These are phyloP conservation scores for Rhizophora mangle DNA, from an alignment of 345 rosid genomes.

Conservation along the genomic window DNA sequence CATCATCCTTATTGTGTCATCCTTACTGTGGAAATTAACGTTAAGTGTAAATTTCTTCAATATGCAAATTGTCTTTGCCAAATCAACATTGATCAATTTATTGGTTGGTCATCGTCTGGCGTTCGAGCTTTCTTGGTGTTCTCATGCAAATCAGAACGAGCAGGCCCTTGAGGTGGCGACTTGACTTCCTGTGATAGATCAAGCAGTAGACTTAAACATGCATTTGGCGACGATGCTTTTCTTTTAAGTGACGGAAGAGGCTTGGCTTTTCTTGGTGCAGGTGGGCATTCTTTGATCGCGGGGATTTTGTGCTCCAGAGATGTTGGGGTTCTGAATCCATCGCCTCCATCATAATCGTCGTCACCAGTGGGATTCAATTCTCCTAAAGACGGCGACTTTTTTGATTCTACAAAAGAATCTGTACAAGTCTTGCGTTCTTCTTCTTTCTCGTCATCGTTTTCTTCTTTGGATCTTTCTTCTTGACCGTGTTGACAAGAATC, in stretches of 20 bases:
- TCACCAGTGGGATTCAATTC: constrained; percentile 3
- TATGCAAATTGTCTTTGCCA: constrained; percentile 1
- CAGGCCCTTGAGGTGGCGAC: constrained; percentile 32
- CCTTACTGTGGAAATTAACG: no score
- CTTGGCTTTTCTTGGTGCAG: constrained; percentile 23
- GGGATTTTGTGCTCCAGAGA: constrained; percentile 24
- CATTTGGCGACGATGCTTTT: constrained; percentile 16
- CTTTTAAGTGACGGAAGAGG: constrained; percentile 27
- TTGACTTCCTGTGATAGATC: constrained; percentile 49
- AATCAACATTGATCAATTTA: neutral
- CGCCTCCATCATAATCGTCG: constrained; percentile 2
- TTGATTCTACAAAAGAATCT: neutral
- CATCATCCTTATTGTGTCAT: neutral
- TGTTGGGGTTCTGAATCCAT: constrained; percentile 30
- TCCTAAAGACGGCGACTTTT: neutral
- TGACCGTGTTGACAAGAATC: neutral
- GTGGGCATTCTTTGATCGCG: constrained; percentile 21
- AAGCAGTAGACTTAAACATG: constrained; percentile 19
- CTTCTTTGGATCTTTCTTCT: neutral
- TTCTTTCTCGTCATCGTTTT: neutral
- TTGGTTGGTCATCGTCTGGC: constrained; percentile 15
- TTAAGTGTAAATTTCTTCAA: no score
- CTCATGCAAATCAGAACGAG: constrained; percentile 8
- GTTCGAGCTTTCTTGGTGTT: constrained; percentile 61
- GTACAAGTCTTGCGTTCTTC: neutral